Percentiles rank a stretch among this genome's conserved stretches.
phyloP scores from a whole-genome alignment of 352 stramenopile species.

The Lagenidium sp. region DNA sequence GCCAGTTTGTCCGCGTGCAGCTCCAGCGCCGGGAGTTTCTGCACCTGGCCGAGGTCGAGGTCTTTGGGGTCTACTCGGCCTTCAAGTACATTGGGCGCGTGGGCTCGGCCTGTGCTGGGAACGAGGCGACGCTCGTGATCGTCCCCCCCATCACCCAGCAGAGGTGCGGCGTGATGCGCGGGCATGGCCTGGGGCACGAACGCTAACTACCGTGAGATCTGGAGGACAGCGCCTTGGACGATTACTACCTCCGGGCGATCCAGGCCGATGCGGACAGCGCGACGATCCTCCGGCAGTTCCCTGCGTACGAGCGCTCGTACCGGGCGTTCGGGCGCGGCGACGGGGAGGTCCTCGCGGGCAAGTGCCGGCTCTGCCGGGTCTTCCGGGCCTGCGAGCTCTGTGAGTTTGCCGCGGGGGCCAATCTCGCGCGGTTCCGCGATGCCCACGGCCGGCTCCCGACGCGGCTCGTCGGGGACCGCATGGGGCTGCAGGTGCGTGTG shows the following conservation, averaged over 20 bases:
- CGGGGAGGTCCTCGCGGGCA: constrained; percentile 6
- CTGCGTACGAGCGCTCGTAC: constrained; percentile 78
- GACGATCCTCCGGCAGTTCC: constrained; percentile 85
- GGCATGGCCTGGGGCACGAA: too few relatives aligned
- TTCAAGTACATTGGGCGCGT: constrained; percentile 81
- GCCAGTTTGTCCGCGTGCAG: constrained; percentile 81
- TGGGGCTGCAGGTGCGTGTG: constrained; percentile 42
- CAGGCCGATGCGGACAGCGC: constrained; percentile 88
- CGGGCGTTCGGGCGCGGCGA: constrained; percentile 57
- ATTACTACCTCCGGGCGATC: constrained; percentile 85
- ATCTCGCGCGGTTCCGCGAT: constrained; percentile 15
- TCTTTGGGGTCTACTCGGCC: constrained; percentile 86
- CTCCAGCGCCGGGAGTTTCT: constrained; percentile 86
- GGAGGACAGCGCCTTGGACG: constrained; percentile 34
- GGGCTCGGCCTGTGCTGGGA: constrained; percentile 63
- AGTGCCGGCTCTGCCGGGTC: constrained; percentile 78
- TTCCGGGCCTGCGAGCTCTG: constrained; percentile 85
- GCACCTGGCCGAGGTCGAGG: constrained; percentile 86
- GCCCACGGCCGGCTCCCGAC: constrained; percentile 7
- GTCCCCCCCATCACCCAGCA: constrained; percentile 59
- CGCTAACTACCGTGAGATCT: background rate
- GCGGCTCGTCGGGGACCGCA: constrained; percentile 35
- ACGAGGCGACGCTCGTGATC: constrained; percentile 85
- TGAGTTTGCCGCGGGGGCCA: constrained; percentile 48
- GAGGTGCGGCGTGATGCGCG: constrained; percentile 42